Evolutionary conservation across 495 filamentous ascomycete species (phyloP).

Genomic region (Talaromyces liani): DNA sequence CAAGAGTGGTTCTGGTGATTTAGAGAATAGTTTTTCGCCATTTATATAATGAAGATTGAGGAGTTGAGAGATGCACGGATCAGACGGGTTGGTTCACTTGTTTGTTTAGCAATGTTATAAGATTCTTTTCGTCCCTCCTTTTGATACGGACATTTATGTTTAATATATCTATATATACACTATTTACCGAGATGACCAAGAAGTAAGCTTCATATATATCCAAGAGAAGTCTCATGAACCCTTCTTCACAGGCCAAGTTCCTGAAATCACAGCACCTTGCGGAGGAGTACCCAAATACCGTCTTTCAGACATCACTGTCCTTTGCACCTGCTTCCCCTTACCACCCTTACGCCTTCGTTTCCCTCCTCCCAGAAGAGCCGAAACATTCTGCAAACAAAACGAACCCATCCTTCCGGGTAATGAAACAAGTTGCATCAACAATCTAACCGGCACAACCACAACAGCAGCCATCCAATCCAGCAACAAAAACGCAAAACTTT

Average conservation of each 20-base stretch:
- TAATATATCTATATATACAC: constrained; percentile 3
- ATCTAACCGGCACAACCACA: constrained; percentile 6
- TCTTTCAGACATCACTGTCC: neutral
- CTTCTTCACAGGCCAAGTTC: neutral
- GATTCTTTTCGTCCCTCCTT: neutral
- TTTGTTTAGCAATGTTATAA: neutral
- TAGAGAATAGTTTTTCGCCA: neutral
- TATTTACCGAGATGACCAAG: neutral
- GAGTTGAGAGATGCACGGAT: neutral
- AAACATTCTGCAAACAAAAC: constrained; percentile 12
- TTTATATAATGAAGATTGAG: neutral
- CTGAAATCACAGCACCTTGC: neutral
- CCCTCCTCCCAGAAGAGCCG: neutral
- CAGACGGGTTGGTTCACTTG: neutral
- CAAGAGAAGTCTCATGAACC: neutral
- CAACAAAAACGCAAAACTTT: constrained; percentile 5
- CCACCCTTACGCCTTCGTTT: neutral
- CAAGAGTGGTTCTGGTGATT: neutral
- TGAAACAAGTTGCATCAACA: neutral
- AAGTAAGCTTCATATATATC: neutral
- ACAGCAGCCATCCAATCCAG: constrained; percentile 8
- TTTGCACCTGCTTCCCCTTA: constrained; percentile 5
- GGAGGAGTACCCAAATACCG: neutral
- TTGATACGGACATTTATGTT: constrained; percentile 1
- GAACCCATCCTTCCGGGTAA: constrained; percentile 16